Evolutionary conservation across 2,329 filamentous ascomycete genomes (phyloP), one percentile per base, ranked within the genome.

Genomic region (Myriosclerotinia duriaeana): DNA sequence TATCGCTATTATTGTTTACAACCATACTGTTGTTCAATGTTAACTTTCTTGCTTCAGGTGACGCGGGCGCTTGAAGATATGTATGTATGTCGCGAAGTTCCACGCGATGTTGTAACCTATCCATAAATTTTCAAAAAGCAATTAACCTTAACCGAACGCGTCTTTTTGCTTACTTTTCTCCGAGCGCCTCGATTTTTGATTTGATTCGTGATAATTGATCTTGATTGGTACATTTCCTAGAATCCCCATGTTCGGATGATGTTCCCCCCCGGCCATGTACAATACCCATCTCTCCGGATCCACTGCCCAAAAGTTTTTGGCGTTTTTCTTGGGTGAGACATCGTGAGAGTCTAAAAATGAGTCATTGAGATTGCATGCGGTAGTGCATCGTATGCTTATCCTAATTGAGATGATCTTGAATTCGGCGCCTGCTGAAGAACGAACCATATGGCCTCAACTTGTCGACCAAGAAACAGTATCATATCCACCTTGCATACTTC

Each of bases 401-500:
- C 70, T 60, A 66, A 72, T 67, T 46, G 53, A 64, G 69, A 42
- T 68, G 60, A 56, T 53, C 40, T 5, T 54, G 56, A 61, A 66
- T 56, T 30, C 69, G 70, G 73, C 74, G 74, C 58, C 67, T 74
- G 70, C 67, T 71, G 71, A 73, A 66, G 72, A 70, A 71, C 74
- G 71, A 74, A 73, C 74, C 74, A 74, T 72, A 66, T 68, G 72
- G 74, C 67, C 72, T 20, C 46, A 44, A 65, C 72, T 72, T 71
- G 69, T 68, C 68, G 73, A 76, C 74, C 74, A 74, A 76, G 75
- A 76, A 76, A 76, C 74, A 69, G 64, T 64, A 59, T 69, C 66
- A 67, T 64, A 56, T 67, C 68, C 66, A 56, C 61, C 67, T 60
- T 69, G 34, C 46, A 52, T 60, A 66, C 48, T 65, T 64, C 65